These are phyloP conservation scores for Acrocalymma vagum DNA, from an alignment of 2,329 filamentous ascomycete species.

Conservation along the genomic window DNA sequence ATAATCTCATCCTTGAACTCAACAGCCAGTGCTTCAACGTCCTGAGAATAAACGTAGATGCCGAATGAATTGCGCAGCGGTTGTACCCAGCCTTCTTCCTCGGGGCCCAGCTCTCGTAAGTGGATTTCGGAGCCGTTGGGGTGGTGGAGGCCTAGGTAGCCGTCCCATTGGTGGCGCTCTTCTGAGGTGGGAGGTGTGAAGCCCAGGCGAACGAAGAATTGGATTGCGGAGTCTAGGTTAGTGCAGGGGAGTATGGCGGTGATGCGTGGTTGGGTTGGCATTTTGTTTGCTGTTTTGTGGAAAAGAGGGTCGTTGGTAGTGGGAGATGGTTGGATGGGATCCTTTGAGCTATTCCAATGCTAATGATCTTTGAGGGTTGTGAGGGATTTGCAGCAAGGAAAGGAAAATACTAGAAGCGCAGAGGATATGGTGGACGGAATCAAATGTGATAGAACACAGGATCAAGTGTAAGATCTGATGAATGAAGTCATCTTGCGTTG, in stretches of 20 bases:
- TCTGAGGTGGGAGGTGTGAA: background rate
- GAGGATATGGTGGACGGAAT: too few relatives aligned
- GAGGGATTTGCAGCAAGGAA: too few relatives aligned
- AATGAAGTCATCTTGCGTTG: too few relatives aligned
- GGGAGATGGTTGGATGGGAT: too few relatives aligned
- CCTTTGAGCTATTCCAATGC: too few relatives aligned
- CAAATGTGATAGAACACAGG: too few relatives aligned
- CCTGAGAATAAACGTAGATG: slow-evolving; percentile 1
- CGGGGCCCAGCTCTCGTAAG: background rate
- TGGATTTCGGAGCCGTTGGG: slow-evolving; percentile 1
- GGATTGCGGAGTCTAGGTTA: background rate
- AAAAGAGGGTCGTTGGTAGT: too few relatives aligned
- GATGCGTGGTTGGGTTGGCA: background rate
- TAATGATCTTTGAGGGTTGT: too few relatives aligned
- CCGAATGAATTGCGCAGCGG: background rate
- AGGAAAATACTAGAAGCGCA: too few relatives aligned
- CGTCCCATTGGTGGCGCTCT: background rate
- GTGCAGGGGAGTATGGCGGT: background rate
- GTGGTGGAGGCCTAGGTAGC: background rate
- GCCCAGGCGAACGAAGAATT: slow-evolving; percentile 2
- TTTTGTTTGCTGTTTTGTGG: too few relatives aligned
- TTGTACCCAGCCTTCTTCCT: background rate
- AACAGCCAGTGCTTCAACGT: background rate
- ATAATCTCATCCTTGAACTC: slow-evolving; percentile 1
- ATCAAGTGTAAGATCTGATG: too few relatives aligned